Conservation (phyloP, 73 alveolate genomes). For the Strombidium stylifer region DNA sequence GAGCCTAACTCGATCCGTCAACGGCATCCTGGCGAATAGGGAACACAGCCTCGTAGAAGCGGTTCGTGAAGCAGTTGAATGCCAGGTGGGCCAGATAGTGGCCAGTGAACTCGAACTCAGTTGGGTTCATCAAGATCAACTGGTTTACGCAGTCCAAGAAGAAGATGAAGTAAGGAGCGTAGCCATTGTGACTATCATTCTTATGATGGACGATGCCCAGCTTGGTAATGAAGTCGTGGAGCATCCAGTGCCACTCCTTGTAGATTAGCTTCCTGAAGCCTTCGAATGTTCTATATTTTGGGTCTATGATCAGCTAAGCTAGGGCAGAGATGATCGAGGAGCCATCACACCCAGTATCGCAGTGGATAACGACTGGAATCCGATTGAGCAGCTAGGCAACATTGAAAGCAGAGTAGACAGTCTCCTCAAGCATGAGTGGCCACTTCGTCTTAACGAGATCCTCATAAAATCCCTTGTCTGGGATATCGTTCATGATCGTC, state of each 20-base stretch:
- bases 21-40: too few relatives aligned
- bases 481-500: not conserved
- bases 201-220: conserved; percentile 72
- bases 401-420: conserved; percentile 35
- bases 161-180: conserved; percentile 86
- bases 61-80: conserved; percentile 68
- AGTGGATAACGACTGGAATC: conserved; percentile 83
- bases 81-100: conserved; percentile 81
- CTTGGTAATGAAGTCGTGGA: conserved; percentile 81
- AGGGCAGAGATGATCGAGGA: conserved; percentile 87
- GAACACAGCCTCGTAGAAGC: conserved; percentile 36
- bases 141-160: conserved; percentile 94
- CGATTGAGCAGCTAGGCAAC: conserved; percentile 20
- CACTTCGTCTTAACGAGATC: conserved; percentile 80
- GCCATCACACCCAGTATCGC: conserved; percentile 98
- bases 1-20: too few relatives aligned
- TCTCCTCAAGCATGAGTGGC: conserved; percentile 70
- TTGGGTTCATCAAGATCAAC: conserved; percentile 70
- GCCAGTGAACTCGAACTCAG: conserved; percentile 85
- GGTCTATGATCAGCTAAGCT: conserved; percentile 87
- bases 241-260: conserved; percentile 93
- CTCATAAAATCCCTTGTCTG: not conserved
- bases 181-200: not conserved
- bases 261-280: conserved; percentile 89
- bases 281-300: conserved; percentile 87